Conservation (phyloP, 768 basidiomycete genomes). For the Lentinula aciculospora region DNA sequence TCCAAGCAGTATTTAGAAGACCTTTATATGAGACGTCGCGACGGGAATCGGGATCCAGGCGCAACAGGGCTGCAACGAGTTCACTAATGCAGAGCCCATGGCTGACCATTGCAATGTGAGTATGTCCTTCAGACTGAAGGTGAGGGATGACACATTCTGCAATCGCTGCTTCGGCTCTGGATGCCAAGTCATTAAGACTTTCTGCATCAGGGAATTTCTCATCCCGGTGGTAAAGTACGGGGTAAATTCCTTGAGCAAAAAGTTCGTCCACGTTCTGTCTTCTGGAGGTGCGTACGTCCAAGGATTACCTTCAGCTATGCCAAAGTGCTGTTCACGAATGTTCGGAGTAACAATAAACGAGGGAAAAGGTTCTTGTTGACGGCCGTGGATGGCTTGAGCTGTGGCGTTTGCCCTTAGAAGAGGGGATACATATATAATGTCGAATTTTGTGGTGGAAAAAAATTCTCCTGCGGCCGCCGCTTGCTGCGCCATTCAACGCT, state of each 20-base stretch:
- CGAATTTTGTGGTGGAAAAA: constrained; percentile 42
- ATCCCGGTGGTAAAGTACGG: constrained; percentile 37
- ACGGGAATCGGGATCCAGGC: constrained; percentile 40
- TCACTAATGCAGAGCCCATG: constrained; percentile 72
- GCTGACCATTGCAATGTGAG: constrained; percentile 65
- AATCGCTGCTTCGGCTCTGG: constrained; percentile 47
- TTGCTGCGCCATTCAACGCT: constrained; percentile 33
- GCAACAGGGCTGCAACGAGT: constrained; percentile 49
- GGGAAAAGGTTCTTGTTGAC: constrained; percentile 48
- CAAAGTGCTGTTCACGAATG: constrained; percentile 69
- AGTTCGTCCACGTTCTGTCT: constrained; percentile 35
- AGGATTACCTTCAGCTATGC: constrained; percentile 60
- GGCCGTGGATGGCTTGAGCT: constrained; percentile 46
- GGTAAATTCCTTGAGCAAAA: constrained; percentile 46
- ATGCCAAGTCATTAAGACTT: constrained; percentile 54
- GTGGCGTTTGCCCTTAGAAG: constrained; percentile 62
- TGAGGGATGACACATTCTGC: constrained; percentile 54
- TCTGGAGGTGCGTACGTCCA: constrained; percentile 33
- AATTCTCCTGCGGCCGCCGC: constrained; percentile 53
- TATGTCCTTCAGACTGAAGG: constrained; percentile 28
- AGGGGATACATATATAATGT: constrained; percentile 61
- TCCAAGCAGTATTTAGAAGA: constrained; percentile 73
- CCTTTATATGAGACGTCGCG: constrained; percentile 35
- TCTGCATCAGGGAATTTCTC: constrained; percentile 67
- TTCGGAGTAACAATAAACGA: constrained; percentile 46